phyloP scores from a whole-genome alignment of 2,329 filamentous ascomycete genomes.

The Fusarium tjaetaba region DNA sequence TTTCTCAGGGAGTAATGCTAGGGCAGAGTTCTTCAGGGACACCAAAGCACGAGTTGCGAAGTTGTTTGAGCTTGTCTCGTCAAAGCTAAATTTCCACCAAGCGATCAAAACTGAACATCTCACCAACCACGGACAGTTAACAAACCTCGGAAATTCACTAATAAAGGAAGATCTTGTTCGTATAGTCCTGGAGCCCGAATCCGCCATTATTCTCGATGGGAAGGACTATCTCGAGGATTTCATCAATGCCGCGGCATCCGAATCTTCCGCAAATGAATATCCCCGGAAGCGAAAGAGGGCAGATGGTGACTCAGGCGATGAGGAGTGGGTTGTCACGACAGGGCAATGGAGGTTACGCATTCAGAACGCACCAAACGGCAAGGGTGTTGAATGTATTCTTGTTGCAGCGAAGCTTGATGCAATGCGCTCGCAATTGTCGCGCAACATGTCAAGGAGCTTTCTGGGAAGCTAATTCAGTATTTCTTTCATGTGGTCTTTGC shows the following conservation, averaged over 20 bases:
- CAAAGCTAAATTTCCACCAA: slow-evolving; percentile 76
- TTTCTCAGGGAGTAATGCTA: slow-evolving; percentile 50
- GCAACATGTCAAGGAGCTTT: slow-evolving; percentile 75
- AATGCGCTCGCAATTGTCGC: slow-evolving; percentile 69
- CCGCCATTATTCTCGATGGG: slow-evolving; percentile 69
- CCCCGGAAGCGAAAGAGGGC: slow-evolving; percentile 58
- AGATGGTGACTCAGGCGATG: slow-evolving; percentile 48
- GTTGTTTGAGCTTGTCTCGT: slow-evolving; percentile 82
- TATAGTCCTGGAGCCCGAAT: slow-evolving; percentile 68
- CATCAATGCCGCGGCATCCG: slow-evolving; percentile 41
- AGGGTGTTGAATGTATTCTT: slow-evolving; percentile 75
- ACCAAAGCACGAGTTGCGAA: slow-evolving; percentile 75
- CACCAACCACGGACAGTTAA: slow-evolving; percentile 64
- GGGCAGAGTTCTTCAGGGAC: slow-evolving; percentile 79
- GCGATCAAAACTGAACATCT: slow-evolving; percentile 59
- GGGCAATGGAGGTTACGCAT: slow-evolving; percentile 80
- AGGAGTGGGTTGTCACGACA: slow-evolving; percentile 71
- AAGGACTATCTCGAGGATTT: slow-evolving; percentile 51
- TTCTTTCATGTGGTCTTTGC: not conserved
- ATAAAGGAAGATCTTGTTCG: slow-evolving; percentile 76
- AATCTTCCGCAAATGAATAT: slow-evolving; percentile 46
- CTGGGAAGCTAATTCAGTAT: slow-evolving; percentile 50
- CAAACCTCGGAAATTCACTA: slow-evolving; percentile 74
- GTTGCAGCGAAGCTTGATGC: slow-evolving; percentile 81
- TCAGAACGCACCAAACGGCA: slow-evolving; percentile 61